phyloP scores from a whole-genome alignment of 169 alveolate species.

The Plasmodium inui region DNA sequence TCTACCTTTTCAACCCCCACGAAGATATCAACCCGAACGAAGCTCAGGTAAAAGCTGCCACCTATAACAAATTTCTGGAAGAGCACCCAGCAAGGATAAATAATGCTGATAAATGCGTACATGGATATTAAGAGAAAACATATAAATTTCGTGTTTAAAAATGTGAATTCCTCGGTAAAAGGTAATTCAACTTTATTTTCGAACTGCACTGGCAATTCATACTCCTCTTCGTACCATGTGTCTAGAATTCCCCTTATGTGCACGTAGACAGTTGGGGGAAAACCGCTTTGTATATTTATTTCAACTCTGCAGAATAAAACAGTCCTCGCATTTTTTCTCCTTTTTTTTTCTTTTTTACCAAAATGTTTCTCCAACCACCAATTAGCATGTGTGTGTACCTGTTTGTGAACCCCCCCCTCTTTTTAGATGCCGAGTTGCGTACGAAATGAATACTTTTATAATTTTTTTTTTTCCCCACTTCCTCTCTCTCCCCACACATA shows the following conservation, averaged over 20 bases:
- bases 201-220: neutral
- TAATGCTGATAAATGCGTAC: conserved; percentile 61
- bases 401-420: neutral
- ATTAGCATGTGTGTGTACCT: neutral
- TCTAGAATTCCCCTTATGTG: neutral
- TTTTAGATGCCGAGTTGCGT: neutral
- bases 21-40: neutral
- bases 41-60: neutral
- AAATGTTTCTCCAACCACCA: neutral
- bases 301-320: neutral
- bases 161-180: conserved; percentile 40
- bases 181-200: conserved; percentile 16
- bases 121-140: conserved; percentile 66
- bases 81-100: conserved; percentile 5
- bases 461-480: neutral
- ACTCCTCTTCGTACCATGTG: neutral
- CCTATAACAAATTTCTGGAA: neutral
- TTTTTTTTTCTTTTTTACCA: conserved; percentile 7
- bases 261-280: neutral
- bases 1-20: neutral
- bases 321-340: neutral
- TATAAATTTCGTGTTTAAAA: conserved; percentile 29
- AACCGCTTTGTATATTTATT: neutral
- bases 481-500: neutral
- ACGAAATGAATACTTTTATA: neutral